Base-by-base conservation (phyloP, 202 grass and related monocot species). In the Brachypodium distachyon region DNA sequence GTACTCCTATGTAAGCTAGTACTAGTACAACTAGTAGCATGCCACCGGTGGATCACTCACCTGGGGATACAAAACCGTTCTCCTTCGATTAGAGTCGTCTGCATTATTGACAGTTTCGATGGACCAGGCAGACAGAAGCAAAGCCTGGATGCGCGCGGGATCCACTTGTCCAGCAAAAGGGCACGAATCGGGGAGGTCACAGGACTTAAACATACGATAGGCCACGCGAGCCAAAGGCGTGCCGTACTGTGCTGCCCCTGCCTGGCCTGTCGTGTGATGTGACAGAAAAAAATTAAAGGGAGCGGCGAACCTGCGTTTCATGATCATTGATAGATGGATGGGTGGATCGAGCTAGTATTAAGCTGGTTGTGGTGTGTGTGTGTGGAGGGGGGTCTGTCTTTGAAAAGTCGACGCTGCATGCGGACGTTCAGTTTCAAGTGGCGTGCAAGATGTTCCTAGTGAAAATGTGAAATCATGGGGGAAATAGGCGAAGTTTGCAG, bases 101-200 rank as follows among this genome's bases (percentile, higher is more conserved):
- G n/a, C n/a, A 71, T 71, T 80, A 70, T 71, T 60, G 51, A 36
- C 18, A n/a, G n/a, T n/a, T n/a, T n/a, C n/a, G 9, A 57, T 10
- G 51, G 70, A 28, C n/a, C 19, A 43, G 62, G 34, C 25, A 42
- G 18, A 36, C 6, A 60, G n/a, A 17, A 4, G 29, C 32, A 10
- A 51, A 26, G 2, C 22, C 12, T 17, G 4, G 1, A 16, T 33
- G 56, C 59, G 46, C n/a, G n/a, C n/a, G 33, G 54, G 44, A 82
- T 82, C 43, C 48, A 66, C 28, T 18, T 74, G 58, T 64, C 44
- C 56, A 32, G 33, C 42, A 81, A 17, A 73, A 63, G 34, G 6
- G 25, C 34, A 62, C 31, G 72, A 76, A 77, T 76, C 44, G 31
- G 71, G 71, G 72, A 39, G 56, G 13, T 33, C 56, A 17, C n/a